phyloP scores from a whole-genome alignment of 2,329 filamentous ascomycete genomes.

The Trichoderma aggressivum region DNA sequence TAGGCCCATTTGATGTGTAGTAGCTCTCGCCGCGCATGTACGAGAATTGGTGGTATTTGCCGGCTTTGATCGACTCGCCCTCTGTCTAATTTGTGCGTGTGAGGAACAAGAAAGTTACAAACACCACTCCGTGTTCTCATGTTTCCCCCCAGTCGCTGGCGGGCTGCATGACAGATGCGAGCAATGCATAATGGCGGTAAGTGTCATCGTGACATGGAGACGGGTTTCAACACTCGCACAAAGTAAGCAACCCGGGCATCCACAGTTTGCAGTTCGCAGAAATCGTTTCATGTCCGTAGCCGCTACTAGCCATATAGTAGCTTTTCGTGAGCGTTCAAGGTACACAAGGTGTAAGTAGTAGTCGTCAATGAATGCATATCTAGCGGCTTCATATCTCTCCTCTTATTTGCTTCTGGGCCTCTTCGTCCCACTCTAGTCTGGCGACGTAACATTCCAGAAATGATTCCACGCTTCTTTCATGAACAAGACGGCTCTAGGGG shows the following conservation, averaged over 20 bases:
- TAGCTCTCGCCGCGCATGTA: neutral
- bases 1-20: constrained; percentile 14
- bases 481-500: neutral
- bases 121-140: neutral
- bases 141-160: neutral
- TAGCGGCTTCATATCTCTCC: neutral
- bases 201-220: neutral
- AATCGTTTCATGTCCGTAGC: constrained; percentile 7
- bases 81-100: neutral
- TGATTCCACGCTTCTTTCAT: neutral
- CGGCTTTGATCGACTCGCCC: neutral
- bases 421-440: neutral
- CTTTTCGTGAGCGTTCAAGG: neutral
- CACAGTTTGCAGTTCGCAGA: constrained; percentile 12
- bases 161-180: neutral
- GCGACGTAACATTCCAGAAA: constrained; percentile 15
- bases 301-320: neutral
- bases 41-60: neutral
- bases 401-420: neutral
- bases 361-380: constrained; percentile 2
- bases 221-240: neutral
- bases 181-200: neutral
- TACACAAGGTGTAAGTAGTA: neutral
- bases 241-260: neutral
- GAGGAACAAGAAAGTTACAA: neutral